Base-by-base conservation (phyloP, 192 early-diverging fungal genomes). In the Coemansia sp. region DNA sequence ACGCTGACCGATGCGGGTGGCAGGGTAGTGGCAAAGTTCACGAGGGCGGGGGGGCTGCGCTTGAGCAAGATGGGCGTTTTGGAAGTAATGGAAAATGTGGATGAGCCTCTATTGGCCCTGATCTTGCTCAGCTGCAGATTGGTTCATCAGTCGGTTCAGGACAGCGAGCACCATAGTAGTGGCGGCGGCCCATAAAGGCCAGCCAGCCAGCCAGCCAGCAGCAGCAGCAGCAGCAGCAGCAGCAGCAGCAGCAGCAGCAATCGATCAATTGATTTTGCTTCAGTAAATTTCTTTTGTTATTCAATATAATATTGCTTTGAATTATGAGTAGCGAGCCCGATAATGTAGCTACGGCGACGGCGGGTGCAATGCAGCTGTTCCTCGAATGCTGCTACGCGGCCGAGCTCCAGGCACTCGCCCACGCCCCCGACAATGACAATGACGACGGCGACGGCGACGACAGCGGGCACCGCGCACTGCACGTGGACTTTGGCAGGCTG, bases 401-500 rank as follows among this genome's bases (percentile, higher is more conserved):
- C 5, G 48, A 35, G 35, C 56, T 61, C n/a, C 31, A 31, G 31
- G 31, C 31, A 4, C 31, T 31, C 31, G 2, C 4, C 31, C 31
- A 31, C 31, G 31, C 31, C 2, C 31, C 31, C 31, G n/a, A n/a
- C n/a, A n/a, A n/a, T n/a, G n/a, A n/a, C n/a, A n/a, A n/a, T n/a
- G n/a, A n/a, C n/a, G n/a, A n/a, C n/a, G n/a, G n/a, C n/a, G n/a
- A n/a, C n/a, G n/a, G n/a, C n/a, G n/a, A n/a, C n/a, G n/a, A 31
- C 4, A 31, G 31, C 31, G 31, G 4, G 31, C 9, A 7, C 13
- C 3, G 35, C 10, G 37, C 68, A 13, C 16, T 70, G 5, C 53
- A 31, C 11, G 46, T 71, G 2, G 74, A 77, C 56, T 60, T 77
- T 65, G 69, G 71, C 37, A 23, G 35, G 23, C 50, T 77, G 11